A percentile compares a stretch with the other conserved stretches of the same genome.
These are phyloP conservation scores for Ogataea hybrid DNA, from an alignment of 1,139 yeast genomes.

Conservation along the genomic window DNA sequence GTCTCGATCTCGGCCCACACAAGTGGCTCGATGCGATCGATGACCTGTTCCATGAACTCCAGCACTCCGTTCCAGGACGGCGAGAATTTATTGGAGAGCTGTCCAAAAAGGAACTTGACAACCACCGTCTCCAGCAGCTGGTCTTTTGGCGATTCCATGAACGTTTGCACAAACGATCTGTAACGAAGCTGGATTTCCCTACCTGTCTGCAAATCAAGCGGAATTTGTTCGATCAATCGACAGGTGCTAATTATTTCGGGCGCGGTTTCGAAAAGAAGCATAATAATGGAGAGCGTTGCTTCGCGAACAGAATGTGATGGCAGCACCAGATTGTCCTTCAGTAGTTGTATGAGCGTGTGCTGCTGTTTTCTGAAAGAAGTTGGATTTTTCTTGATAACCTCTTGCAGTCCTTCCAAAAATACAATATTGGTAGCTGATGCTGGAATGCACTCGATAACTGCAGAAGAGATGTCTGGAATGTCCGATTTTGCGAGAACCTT, in stretches of 20 bases:
- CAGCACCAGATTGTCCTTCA: slow-evolving; percentile 22
- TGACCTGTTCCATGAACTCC: slow-evolving; percentile 53
- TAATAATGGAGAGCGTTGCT: slow-evolving; percentile 25
- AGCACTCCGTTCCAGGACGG: slow-evolving; percentile 82
- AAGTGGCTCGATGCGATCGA: slow-evolving; percentile 40
- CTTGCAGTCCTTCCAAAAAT: slow-evolving; percentile 13
- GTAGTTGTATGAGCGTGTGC: slow-evolving; percentile 15
- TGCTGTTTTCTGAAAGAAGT: slow-evolving; percentile 21
- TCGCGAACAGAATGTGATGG: slow-evolving; percentile 28
- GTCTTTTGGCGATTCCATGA: slow-evolving; percentile 40
- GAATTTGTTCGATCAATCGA: slow-evolving; percentile 65
- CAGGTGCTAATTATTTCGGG: slow-evolving; percentile 38
- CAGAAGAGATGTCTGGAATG: slow-evolving; percentile 11
- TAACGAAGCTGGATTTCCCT: slow-evolving; percentile 75
- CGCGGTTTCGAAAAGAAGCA: slow-evolving; percentile 19
- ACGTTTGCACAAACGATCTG: slow-evolving; percentile 56
- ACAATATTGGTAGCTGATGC: slow-evolving; percentile 8
- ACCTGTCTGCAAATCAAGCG: slow-evolving; percentile 64
- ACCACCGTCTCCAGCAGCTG: slow-evolving; percentile 41
- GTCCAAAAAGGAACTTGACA: slow-evolving; percentile 65
- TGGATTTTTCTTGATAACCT: slow-evolving; percentile 12
- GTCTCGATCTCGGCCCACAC: slow-evolving; percentile 57
- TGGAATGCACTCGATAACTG: background rate
- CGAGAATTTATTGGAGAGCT: slow-evolving; percentile 71
- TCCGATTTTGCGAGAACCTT: slow-evolving; percentile 26